Base-by-base conservation (phyloP, 2,329 filamentous ascomycete species). In the Anthostomella pinea region DNA sequence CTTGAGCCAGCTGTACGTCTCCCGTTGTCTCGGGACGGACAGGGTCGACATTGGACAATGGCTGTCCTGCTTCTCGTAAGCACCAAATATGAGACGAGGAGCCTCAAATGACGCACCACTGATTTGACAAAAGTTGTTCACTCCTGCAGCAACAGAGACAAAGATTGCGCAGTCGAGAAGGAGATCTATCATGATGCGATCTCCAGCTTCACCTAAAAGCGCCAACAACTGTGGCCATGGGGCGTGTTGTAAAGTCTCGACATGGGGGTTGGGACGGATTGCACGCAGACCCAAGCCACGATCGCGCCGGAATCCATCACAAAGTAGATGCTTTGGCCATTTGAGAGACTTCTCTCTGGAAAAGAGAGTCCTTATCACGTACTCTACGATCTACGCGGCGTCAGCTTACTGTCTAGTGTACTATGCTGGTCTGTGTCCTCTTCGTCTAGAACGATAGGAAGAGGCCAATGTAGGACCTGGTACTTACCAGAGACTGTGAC, bases 111-210 rank as follows among this genome's bases (percentile, higher is more conserved):
- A 57, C 71, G 52, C 61, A 79, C 91, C 91, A 57, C 83, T 88
- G 19, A 95, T 59, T 58, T 97, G 91, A 50, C 81, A 78, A 53
- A 85, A 83, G 51, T 87, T 89, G 3, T 76, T 76, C 36, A 65
- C 69, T 8, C 76, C 75, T 16, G 68, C 67, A 24, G 77, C 64
- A 8, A 94, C 61, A 4, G 75, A 65, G 9, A 77, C 53, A 55
- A 93, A 98, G 5, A 97, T 66, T 6, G 85, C 84, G 58, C 83
- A 87, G 43, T 93, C 79, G 2, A 90, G 62, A 5, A 97, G 69
- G 39, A 95, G 66, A 49, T 85, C 75, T 33, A 87, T 73, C 77
- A 96, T 87, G 41, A 91, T 81, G 16, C 72, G 71, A 43, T 94
- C 85, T 3, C 87, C 87, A 30, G 79, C 79, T 41, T 73, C 74